A percentile compares a stretch with the other conserved stretches of the same genome.
Conservation (phyloP, 2,329 filamentous ascomycete species). For the Aspergillus thermomutatus region DNA sequence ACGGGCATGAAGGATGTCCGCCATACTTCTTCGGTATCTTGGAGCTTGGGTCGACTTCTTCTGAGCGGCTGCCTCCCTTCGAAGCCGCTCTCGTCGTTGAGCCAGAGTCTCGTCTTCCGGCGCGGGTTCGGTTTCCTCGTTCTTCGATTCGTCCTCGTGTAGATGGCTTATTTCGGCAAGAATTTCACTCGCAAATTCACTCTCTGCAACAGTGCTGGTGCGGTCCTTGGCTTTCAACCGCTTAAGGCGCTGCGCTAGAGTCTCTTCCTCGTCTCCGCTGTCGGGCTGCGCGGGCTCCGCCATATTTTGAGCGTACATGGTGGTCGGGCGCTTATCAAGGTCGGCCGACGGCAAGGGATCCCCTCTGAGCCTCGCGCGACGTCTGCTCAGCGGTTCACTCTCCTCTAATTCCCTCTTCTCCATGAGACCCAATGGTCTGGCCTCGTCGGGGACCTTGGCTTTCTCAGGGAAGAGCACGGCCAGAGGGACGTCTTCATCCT, state of each 20-base stretch:
- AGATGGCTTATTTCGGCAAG: conserved; percentile 39
- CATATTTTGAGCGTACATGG: conserved; percentile 31
- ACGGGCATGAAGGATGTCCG: conserved; percentile 51
- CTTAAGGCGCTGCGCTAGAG: conserved; percentile 43
- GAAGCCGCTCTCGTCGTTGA: conserved; percentile 44
- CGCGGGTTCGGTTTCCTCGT: conserved; percentile 16
- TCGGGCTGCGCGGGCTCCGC: conserved; percentile 25
- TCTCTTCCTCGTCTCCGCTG: conserved; percentile 41
- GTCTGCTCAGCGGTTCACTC: conserved; percentile 78
- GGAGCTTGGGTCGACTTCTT: conserved; percentile 22
- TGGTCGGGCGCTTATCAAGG: conserved; percentile 30
- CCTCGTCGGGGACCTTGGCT: conserved; percentile 27
- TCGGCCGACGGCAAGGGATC: conserved; percentile 39
- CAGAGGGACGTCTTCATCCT: conserved; percentile 83
- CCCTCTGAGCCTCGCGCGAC: conserved; percentile 71
- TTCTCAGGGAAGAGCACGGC: conserved; percentile 68
- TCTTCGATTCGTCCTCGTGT: conserved; percentile 20
- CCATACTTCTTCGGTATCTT: conserved; percentile 44
- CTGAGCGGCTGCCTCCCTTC: conserved; percentile 35
- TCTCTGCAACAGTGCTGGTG: conserved; percentile 29
- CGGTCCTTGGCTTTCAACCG: conserved; percentile 38
- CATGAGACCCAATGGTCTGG: conserved; percentile 45
- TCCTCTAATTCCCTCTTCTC: conserved; percentile 82
- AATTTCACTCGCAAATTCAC: conserved; percentile 44
- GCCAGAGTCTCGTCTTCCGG: conserved; percentile 46